These are phyloP conservation scores for Vaccinium vitisidaea DNA, from an alignment of 148 eudicot genomes.

Conservation along the genomic window DNA sequence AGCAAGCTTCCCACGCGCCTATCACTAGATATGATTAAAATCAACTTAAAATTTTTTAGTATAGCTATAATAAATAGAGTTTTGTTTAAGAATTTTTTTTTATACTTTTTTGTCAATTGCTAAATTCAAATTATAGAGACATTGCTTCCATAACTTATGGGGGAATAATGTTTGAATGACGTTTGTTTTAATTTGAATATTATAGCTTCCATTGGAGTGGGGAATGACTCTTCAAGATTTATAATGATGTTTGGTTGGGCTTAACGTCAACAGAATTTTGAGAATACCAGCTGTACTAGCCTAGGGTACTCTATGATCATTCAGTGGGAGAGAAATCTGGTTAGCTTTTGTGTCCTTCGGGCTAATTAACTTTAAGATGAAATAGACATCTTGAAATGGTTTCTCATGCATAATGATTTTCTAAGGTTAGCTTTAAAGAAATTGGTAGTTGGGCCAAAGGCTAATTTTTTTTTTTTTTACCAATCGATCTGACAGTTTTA, in stretches of 20 bases:
- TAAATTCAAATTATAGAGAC: too few species aligned
- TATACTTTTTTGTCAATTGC: too few species aligned
- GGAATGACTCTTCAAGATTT: background rate
- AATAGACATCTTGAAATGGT: background rate
- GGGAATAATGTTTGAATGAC: background rate
- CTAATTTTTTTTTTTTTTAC: too few species aligned
- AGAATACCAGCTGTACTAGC: background rate
- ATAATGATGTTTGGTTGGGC: slow-evolving; percentile 6
- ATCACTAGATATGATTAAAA: too few species aligned
- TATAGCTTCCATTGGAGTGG: background rate
- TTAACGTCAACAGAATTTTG: background rate
- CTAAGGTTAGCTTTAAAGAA: background rate
- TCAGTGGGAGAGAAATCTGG: slow-evolving; percentile 1
- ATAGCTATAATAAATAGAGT: too few species aligned
- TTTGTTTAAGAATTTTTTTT: too few species aligned
- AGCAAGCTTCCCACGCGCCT: too few species aligned
- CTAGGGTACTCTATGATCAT: background rate
- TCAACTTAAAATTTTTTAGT: too few species aligned
- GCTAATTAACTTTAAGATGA: background rate
- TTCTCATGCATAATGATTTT: slow-evolving; percentile 14
- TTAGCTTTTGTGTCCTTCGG: background rate
- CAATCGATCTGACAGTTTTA: too few species aligned
- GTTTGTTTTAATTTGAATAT: background rate
- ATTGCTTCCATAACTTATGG: too few species aligned
- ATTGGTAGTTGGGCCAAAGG: background rate